Base-by-base conservation (phyloP, 352 stramenopile species). In the Phytophthora tubulina region DNA sequence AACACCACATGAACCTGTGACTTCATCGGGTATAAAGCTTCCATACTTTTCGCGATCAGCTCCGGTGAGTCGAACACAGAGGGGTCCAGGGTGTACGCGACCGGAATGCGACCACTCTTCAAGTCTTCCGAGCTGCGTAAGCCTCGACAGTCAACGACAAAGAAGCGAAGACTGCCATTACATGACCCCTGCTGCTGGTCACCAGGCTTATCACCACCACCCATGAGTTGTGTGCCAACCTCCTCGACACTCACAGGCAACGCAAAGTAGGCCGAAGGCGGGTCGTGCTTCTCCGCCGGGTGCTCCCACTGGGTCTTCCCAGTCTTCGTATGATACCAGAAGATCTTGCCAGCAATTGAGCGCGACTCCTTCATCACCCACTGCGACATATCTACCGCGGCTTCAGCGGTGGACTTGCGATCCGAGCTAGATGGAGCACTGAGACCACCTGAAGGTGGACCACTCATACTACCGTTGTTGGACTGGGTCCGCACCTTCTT, bases 231-330 rank as follows among this genome's bases (percentile, higher is more conserved):
- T 0, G 64, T 42, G 8, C 76, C 88, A 0, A 95, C 86, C 78
- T 95, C 88, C 14, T 89, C 76, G 11, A 92, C 81, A 38, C 81
- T 87, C 13, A 93, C 76, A 39, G 86, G 81, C 27, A 95, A 62
- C 8, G 86, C 86, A 65, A 95, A 91, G 10, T 88, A 76, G 8
- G 79, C 75, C 5, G 85, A 86, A 14, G 85, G 78, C 4, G 83
- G 75, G 14, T 91, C 84, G 33, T 84, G 76, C 17, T 82, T 81
- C 58, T 91, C 85, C 0, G 79, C 80, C 15, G 88, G 88, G 48
- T 95, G 88, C 50, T 95, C 88, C 86, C 86, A 95, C 66, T 95
- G 88, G 0, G 86, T 92, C 35, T 89, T 90, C 1, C 86, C 86
- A 0, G 82, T 91, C n/a, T 85, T 74, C 10, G 75, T 88, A 54